Evolutionary conservation across 768 basidiomycete species (phyloP), one percentile per base, ranked within the genome.

Genomic region (Jaapia argillacea): DNA sequence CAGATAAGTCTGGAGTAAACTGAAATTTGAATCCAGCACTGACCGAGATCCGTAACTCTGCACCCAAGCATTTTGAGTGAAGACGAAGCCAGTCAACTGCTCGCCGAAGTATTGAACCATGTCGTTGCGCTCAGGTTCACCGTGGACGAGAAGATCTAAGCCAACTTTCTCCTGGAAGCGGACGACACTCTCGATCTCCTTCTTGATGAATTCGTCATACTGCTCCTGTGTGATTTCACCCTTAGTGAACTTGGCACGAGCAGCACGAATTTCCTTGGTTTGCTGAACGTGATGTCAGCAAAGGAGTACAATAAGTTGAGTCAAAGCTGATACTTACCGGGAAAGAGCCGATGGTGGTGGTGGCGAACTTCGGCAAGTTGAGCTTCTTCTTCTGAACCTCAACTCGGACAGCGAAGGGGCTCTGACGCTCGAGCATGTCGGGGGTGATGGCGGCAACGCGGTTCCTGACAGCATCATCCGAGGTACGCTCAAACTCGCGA

Each of bases 61-160:
- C 27, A 99, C 96, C 96, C 96, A 99, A 41, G 79, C 96, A 53
- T 96, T 91, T 68, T 94, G 89, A 49, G 96, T 98, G 71, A 99
- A 99, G 64, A 87, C 88, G 60, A 99, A 97, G 52, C 96, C 96
- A 41, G 77, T 69, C 50, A 99, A 74, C 60, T 81, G 86, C 67
- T 99, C 96, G 52, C 96, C 96, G 54, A 98, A 99, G 80, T 99
- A 99, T 70, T 98, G 93, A 50, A 96, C 93, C 94, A 98, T 98
- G 76, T 97, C 94, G 64, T 97, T 97, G 57, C 94, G 81, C 73
- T 99, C 94, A 43, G 94, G 87, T 67, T 99, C 96, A 58, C 96
- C 96, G 66, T 99, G 96, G 48, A 99, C 96, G 55, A 98, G 77
- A 46, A 99, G 77, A 67, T 99, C 96, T 54, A 99, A 81, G 52